phyloP scores from a whole-genome alignment of 2,329 filamentous ascomycete genomes.

The Colletotrichum ledebouriae region DNA sequence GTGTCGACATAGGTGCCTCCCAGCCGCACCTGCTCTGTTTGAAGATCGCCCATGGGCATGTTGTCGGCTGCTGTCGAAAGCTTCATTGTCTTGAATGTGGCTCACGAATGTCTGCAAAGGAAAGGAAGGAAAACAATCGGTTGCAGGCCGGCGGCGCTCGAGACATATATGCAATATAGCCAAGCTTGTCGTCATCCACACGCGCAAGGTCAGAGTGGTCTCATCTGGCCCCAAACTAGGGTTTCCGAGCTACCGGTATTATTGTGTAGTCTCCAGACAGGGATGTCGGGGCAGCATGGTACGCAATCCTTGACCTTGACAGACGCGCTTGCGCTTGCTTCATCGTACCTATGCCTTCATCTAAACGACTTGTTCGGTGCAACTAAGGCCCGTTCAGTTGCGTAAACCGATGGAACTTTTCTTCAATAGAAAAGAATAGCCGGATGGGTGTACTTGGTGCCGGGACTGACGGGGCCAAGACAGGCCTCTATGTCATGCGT shows the following conservation, averaged over 20 bases:
- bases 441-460: constrained; percentile 18
- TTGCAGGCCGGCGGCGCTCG: background rate
- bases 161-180: constrained; percentile 23
- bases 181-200: constrained; percentile 29
- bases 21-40: constrained; percentile 30
- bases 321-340: constrained; percentile 32
- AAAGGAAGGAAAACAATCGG: background rate
- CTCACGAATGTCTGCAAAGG: background rate
- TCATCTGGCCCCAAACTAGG: constrained; percentile 21
- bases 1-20: constrained; percentile 46
- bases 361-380: constrained; percentile 10
- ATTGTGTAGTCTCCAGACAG: constrained; percentile 21
- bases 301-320: background rate
- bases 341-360: background rate
- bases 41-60: constrained; percentile 29
- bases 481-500: constrained; percentile 35
- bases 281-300: background rate
- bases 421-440: constrained; percentile 9
- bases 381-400: constrained; percentile 22
- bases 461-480: constrained; percentile 36
- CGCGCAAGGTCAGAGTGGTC: constrained; percentile 27
- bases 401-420: constrained; percentile 23
- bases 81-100: constrained; percentile 25
- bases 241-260: constrained; percentile 26
- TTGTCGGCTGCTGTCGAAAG: constrained; percentile 17